Percentiles rank a stretch among this genome's conserved stretches.
Conservation (phyloP, 2,329 filamentous ascomycete species). For the Colletotrichum sp. region DNA sequence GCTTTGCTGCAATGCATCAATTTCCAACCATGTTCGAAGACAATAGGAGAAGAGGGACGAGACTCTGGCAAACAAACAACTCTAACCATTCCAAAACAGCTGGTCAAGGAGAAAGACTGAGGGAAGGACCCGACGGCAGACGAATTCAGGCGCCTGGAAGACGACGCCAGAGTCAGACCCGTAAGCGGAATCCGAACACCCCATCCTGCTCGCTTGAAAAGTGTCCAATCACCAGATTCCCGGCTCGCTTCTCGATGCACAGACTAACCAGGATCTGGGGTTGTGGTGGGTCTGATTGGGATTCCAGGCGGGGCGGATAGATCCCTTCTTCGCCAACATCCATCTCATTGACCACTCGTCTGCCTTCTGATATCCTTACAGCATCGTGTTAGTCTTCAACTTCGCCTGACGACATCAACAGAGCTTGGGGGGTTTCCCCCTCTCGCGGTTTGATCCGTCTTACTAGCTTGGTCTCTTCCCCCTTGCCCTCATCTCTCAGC, state of each 20-base stretch:
- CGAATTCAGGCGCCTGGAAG: background rate
- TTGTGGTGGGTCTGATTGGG: background rate
- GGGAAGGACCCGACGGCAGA: background rate
- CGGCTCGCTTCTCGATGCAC: conserved; percentile 33
- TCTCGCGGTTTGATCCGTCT: background rate
- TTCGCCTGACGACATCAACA: background rate
- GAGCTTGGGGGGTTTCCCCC: background rate
- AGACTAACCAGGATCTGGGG: background rate
- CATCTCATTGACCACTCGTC: background rate
- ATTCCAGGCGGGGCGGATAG: background rate
- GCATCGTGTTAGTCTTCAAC: background rate
- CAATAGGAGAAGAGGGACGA: background rate
- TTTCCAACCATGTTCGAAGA: background rate
- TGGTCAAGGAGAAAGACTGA: background rate
- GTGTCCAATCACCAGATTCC: conserved; percentile 36
- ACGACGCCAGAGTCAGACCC: background rate
- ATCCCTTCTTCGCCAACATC: background rate
- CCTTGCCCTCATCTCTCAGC: background rate
- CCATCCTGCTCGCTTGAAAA: conserved; percentile 32
- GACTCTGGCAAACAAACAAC: background rate
- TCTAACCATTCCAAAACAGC: background rate
- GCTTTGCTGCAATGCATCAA: background rate
- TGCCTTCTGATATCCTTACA: background rate
- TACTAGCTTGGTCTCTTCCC: background rate
- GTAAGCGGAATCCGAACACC: background rate